Conservation (phyloP, 345 rosid genomes). For the Camelina laxa region DNA sequence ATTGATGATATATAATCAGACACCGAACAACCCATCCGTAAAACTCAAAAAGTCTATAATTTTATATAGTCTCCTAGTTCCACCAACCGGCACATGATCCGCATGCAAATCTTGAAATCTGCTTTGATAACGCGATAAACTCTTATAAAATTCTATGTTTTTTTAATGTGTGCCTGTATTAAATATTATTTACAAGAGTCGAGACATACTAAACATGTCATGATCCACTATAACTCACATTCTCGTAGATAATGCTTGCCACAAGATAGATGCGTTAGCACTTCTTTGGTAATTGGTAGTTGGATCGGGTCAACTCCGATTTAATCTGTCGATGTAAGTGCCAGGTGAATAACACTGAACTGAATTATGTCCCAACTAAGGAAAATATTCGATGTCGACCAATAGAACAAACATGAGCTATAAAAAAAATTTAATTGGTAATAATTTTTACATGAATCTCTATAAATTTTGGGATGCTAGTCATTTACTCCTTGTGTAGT, state of each 20-base stretch:
- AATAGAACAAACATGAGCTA: conserved; percentile 21
- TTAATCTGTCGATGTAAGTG: conserved; percentile 28
- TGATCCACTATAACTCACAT: conserved; percentile 35
- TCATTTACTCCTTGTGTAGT: background rate
- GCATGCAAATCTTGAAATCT: conserved; percentile 25
- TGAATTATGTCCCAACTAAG: background rate
- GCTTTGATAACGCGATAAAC: background rate
- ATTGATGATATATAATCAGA: background rate
- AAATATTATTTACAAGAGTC: conserved; percentile 17
- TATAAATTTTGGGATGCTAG: conserved; percentile 13
- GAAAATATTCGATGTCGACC: conserved; percentile 9
- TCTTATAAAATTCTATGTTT: background rate
- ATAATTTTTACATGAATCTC: conserved; percentile 10
- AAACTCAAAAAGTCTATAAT: conserved; percentile 23
- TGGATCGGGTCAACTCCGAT: conserved; percentile 29
- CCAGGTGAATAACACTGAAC: conserved; percentile 24
- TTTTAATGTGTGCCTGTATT: background rate
- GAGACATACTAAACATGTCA: conserved; percentile 36
- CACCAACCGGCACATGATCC: conserved; percentile 45
- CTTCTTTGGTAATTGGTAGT: conserved; percentile 24
- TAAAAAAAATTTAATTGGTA: background rate
- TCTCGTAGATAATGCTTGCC: conserved; percentile 40
- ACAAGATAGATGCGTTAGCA: conserved; percentile 15
- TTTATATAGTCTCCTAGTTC: conserved; percentile 12
- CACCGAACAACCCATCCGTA: conserved; percentile 34